Base-by-base conservation (phyloP, 1,139 yeast species). In the Sugiyamaella pinicola region DNA sequence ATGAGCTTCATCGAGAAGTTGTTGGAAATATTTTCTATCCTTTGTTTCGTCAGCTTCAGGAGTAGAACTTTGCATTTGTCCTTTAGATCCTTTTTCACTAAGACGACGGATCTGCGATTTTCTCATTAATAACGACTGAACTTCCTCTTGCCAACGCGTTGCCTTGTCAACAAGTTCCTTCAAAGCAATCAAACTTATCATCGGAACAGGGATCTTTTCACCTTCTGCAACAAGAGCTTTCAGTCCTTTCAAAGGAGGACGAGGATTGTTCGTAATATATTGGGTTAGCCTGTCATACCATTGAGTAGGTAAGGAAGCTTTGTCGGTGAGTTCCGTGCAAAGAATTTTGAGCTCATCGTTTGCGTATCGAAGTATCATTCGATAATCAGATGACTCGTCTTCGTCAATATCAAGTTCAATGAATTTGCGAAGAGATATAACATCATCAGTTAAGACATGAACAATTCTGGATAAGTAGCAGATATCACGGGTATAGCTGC, bases 261-360 rank as follows among this genome's bases (percentile, higher is more conserved):
- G 77, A 6, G 74, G 72, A 44, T 74, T 71, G 1, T 72, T 71
- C 0, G 64, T 59, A 67, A 84, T 68, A 7, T 75, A 54, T 1
- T 67, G 68, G 42, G 77, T 74, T 59, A 80, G 79, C 48, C 74
- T 75, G 6, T 61, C 59, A 31, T 77, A 62, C 93, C 95, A 86
- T 34, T 73, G 70, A 28, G 69, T 69, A 41, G 79, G 79, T 44
- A 79, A 24, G 4, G 48, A 37, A 5, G 61, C 61, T 12, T 50
- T 41, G 21, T 55, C 55, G n/a, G 52, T 26, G 37, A 58, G 41
- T 10, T 46, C 50, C 4, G 28, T 41, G 15, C 54, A 45, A 13
- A 49, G 19, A 7, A 17, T 28, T 12, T 37, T 46, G 15, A 63
- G 50, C 17, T 53, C 57, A 2, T 56, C 59, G 41, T 60, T 58